A percentile compares a stretch with the other conserved stretches of the same genome.
phyloP scores from a whole-genome alignment of 768 basidiomycete species.

The Gymnopilus dilepis region DNA sequence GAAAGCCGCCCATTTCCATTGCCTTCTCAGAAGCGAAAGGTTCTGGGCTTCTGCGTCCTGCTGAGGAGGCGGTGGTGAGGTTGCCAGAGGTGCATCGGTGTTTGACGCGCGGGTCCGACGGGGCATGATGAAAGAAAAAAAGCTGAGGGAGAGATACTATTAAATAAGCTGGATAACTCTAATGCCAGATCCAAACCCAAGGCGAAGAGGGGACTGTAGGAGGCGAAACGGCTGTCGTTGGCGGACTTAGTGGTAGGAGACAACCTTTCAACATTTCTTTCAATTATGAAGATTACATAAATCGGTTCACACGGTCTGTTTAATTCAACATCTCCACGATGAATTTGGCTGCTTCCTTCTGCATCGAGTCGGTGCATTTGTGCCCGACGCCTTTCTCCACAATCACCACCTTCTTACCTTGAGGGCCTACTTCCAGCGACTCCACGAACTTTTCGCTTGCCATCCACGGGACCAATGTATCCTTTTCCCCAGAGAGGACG shows the following conservation, averaged over 20 bases:
- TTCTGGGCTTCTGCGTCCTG: slow-evolving; percentile 39
- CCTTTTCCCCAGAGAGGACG: slow-evolving; percentile 68
- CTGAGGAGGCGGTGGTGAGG: slow-evolving; percentile 29
- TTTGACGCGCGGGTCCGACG: slow-evolving; percentile 50
- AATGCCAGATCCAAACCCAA: background rate
- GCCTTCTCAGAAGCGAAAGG: slow-evolving; percentile 63
- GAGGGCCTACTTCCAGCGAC: slow-evolving; percentile 52
- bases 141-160: background rate
- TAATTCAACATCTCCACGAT: slow-evolving; percentile 29
- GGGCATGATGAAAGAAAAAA: slow-evolving; percentile 47
- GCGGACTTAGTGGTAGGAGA: slow-evolving; percentile 7
- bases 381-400: slow-evolving; percentile 66
- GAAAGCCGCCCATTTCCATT: slow-evolving; percentile 95
- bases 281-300: slow-evolving; percentile 20
- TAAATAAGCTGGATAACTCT: background rate
- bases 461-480: slow-evolving; percentile 71
- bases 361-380: slow-evolving; percentile 65
- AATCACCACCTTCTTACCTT: slow-evolving; percentile 61
- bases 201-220: background rate
- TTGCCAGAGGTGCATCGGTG: slow-evolving; percentile 35
- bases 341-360: slow-evolving; percentile 47
- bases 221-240: slow-evolving; percentile 6
- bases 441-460: slow-evolving; percentile 62
- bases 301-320: background rate
- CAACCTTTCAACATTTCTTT: slow-evolving; percentile 28